phyloP scores from a whole-genome alignment of 2,329 filamentous ascomycete genomes.

The Nannizziopsis barbatae region DNA sequence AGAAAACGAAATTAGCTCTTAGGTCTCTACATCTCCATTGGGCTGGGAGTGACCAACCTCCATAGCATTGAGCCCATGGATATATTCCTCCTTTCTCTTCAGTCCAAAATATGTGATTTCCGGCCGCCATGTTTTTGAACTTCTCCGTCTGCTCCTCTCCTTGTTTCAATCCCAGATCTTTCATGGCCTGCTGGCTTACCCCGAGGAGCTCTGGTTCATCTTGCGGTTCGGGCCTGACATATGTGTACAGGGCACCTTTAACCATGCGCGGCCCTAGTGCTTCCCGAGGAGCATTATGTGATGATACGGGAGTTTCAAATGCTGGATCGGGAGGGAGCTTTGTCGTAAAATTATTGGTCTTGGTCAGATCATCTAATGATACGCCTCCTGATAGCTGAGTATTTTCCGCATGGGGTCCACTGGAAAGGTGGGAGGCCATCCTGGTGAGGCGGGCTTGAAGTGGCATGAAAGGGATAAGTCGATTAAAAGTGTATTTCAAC shows the following conservation, averaged over 20 bases:
- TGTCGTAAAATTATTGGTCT: conserved; percentile 53
- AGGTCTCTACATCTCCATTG: neutral
- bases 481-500: conserved; percentile 7
- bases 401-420: neutral
- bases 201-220: conserved; percentile 67
- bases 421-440: conserved; percentile 16
- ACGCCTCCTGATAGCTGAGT: conserved; percentile 17
- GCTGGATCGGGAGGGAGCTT: conserved; percentile 63
- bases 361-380: conserved; percentile 45
- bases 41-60: conserved; percentile 46
- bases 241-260: conserved; percentile 76
- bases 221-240: conserved; percentile 67
- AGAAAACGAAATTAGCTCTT: conserved; percentile 3
- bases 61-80: conserved; percentile 97
- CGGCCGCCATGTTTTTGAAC: conserved; percentile 66
- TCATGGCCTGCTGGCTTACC: conserved; percentile 66
- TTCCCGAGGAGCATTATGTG: conserved; percentile 68
- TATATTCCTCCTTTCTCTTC: conserved; percentile 69
- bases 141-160: conserved; percentile 59
- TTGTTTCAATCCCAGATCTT: conserved; percentile 63
- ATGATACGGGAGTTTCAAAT: conserved; percentile 69
- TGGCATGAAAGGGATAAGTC: neutral
- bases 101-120: conserved; percentile 70
- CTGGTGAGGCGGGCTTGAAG: conserved; percentile 10
- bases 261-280: conserved; percentile 72